Evolutionary conservation across 306 rosid species (phyloP).

Genomic region (Alnus glutinosa): DNA sequence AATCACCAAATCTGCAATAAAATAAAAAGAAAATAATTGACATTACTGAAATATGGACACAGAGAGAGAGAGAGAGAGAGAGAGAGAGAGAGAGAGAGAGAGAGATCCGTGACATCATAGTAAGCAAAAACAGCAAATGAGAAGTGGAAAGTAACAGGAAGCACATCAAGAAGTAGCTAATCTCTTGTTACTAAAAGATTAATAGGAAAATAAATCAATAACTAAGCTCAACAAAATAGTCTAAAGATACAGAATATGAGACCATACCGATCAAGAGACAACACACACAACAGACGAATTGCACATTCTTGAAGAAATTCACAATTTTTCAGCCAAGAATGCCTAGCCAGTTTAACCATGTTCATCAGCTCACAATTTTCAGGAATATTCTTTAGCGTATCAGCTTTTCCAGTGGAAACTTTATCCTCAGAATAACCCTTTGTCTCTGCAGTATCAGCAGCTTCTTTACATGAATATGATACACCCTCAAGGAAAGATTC

Average conservation of each 20-base stretch:
- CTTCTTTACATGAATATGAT: slow-evolving; percentile 34
- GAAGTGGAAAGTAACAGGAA: slow-evolving; percentile 9
- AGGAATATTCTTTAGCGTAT: slow-evolving; percentile 42
- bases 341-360: slow-evolving; percentile 74
- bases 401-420: slow-evolving; percentile 45
- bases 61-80: slow-evolving; percentile 4
- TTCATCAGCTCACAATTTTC: slow-evolving; percentile 70
- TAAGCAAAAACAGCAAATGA: slow-evolving; percentile 5
- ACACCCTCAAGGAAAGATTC: slow-evolving; percentile 41
- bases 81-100: not conserved
- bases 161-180: not conserved
- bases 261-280: slow-evolving; percentile 89
- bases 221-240: slow-evolving; percentile 8
- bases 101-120: not conserved
- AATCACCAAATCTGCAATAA: slow-evolving; percentile 93
- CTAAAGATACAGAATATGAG: slow-evolving; percentile 23
- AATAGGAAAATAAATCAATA: not conserved
- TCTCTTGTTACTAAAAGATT: not conserved
- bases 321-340: slow-evolving; percentile 83
- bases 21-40: slow-evolving; percentile 27
- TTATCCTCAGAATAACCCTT: slow-evolving; percentile 41
- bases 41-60: slow-evolving; percentile 6
- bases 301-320: slow-evolving; percentile 95
- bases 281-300: slow-evolving; percentile 82
- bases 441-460: slow-evolving; percentile 33